phyloP scores from a whole-genome alignment of 108 stramenopile genomes.

The Conticribra guillardii region DNA sequence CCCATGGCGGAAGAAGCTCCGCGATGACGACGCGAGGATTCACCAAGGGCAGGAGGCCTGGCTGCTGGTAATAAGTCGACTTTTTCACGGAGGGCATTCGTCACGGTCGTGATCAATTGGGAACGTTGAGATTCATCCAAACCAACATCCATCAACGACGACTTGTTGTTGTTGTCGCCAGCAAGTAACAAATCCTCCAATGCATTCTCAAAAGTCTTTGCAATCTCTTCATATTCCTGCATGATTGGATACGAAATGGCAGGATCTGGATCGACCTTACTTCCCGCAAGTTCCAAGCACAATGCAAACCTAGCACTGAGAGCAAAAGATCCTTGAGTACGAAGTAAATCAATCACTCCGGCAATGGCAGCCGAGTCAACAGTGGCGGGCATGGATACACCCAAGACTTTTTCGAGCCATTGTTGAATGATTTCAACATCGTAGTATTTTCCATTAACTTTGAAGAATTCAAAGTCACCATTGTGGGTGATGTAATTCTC shows the following conservation, averaged over 20 bases:
- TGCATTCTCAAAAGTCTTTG: conserved; percentile 61
- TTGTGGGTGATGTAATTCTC: conserved; percentile 86
- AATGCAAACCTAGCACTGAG: conserved; percentile 71
- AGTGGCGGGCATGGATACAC: conserved; percentile 51
- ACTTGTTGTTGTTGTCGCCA: background rate
- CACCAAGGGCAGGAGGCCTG: background rate
- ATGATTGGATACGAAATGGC: conserved; percentile 47
- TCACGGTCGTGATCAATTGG: conserved; percentile 14
- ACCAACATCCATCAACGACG: conserved; percentile 14
- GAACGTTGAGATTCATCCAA: conserved; percentile 9
- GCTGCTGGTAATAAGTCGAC: background rate
- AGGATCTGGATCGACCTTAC: conserved; percentile 42
- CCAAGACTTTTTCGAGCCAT: conserved; percentile 66
- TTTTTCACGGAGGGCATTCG: conserved; percentile 16
- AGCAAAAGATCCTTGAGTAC: conserved; percentile 75
- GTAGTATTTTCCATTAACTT: conserved; percentile 63
- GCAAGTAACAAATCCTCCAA: conserved; percentile 43
- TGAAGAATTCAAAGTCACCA: conserved; percentile 88
- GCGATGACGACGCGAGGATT: background rate
- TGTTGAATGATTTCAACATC: conserved; percentile 68
- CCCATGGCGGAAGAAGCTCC: conserved; percentile 11
- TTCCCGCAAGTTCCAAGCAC: conserved; percentile 39
- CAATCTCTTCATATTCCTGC: conserved; percentile 66
- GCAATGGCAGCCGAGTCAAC: conserved; percentile 81
- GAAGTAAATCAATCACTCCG: conserved; percentile 72